Evolutionary conservation across 345 rosid species (phyloP), one percentile per base, ranked within the genome.

Genomic region (Corymbia maculata): DNA sequence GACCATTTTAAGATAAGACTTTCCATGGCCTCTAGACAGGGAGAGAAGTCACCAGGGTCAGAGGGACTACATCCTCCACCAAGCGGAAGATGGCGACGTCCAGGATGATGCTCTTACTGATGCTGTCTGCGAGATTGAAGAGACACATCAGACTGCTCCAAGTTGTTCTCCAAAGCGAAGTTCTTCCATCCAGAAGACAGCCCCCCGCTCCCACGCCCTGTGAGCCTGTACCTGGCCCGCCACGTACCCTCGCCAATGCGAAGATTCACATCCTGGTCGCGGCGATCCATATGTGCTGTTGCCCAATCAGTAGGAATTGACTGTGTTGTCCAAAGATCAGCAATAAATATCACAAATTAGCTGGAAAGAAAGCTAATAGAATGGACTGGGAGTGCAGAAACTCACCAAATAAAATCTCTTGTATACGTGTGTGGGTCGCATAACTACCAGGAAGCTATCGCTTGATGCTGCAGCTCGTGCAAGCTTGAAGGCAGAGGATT

Each of bases 171-270:
- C 9, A 59, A 16, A 12, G 91, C 94, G 79, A 95, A 94, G 13
- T 70, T 89, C 94, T 55, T 94, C 97, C 95, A 94, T 26, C 95
- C 97, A 55, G 86, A 59, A 13, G 93, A 51, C 49, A 95, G 86
- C 36, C 94, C 92, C 87, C 95, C 97, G 45, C 64, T 84, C 26
- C 85, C 82, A 7, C 89, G 92, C 19, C 47, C 49, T 21, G 88
- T 85, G 42, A 87, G 87, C 75, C 88, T 90, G 61, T 82, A 86
- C 64, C 88, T 86, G 66, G 89, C 59, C 44, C n/a, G 47, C 94
- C 96, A 94, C 26, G 90, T 90, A 11, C 85, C 89, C 42, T 88
- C 91, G 12, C 89, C 70, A 28, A 85, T 3, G 3, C 92, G 92
- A 21, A 94, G 92, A 89, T 92, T 89, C 85, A 93, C 86, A 59